phyloP scores from a whole-genome alignment of 768 basidiomycete species.

The Clavaria fumosa region DNA sequence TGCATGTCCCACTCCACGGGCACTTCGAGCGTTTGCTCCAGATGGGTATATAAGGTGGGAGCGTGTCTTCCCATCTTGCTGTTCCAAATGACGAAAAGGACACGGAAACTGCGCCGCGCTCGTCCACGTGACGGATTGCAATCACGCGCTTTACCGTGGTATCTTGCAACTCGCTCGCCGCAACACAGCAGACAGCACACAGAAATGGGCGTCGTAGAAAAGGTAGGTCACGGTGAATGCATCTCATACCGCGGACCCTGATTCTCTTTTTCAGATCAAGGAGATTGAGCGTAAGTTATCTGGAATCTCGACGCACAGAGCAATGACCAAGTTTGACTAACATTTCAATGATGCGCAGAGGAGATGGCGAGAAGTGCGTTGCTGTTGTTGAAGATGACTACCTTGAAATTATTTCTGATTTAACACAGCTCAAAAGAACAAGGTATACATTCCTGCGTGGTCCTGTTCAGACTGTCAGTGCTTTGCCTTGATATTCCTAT shows the following conservation, averaged over 20 bases:
- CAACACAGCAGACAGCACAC: constrained; percentile 1
- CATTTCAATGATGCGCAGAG: constrained; percentile 30
- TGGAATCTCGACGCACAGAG: neutral
- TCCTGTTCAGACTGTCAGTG: neutral
- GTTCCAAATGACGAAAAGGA: too few species aligned
- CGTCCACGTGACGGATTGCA: too few species aligned
- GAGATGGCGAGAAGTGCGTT: constrained; percentile 93
- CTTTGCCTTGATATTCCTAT: too few species aligned
- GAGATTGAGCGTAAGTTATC: constrained; percentile 74
- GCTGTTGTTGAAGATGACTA: neutral
- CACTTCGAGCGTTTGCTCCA: constrained; percentile 30
- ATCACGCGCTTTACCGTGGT: too few species aligned
- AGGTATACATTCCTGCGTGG: constrained; percentile 25
- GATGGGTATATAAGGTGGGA: constrained; percentile 54
- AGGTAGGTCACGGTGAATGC: constrained; percentile 30
- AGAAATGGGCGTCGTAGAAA: constrained; percentile 85
- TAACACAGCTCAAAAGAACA: constrained; percentile 80
- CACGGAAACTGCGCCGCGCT: too few species aligned
- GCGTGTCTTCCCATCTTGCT: constrained; percentile 38
- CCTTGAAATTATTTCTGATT: neutral
- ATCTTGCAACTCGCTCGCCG: too few species aligned
- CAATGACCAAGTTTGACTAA: neutral
- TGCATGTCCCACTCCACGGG: constrained; percentile 37
- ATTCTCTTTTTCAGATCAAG: constrained; percentile 48
- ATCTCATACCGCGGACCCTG: neutral